Percentiles rank a stretch among this genome's conserved stretches.
Evolutionary conservation across 306 rosid genomes (phyloP).

Genomic region (apple (Malus domestica)): ASM211411v1 NC_041797.1:30617501-30618000

Average conservation of each 20-base stretch:
- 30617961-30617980: constrained; percentile 60
- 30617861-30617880: constrained; percentile 62
- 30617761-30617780: not conserved
- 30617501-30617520: not conserved
- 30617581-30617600: not conserved
- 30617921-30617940: constrained; percentile 65
- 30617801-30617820: constrained; percentile 50
- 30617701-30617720: not conserved
- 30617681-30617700: not conserved
- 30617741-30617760: not conserved
- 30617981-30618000: constrained; percentile 13
- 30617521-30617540: not conserved
- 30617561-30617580: not conserved
- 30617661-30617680: not conserved
- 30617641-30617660: not conserved
- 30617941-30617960: constrained; percentile 77
- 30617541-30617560: not conserved
- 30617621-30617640: not conserved
- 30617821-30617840: constrained; percentile 35
- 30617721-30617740: not conserved
- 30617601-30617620: not conserved
- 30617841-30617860: constrained; percentile 37
- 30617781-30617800: not conserved
- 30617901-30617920: constrained; percentile 69
- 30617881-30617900: constrained; percentile 73